phyloP scores from a whole-genome alignment of 1,139 yeast genomes.

The Suhomyces maxii region DNA sequence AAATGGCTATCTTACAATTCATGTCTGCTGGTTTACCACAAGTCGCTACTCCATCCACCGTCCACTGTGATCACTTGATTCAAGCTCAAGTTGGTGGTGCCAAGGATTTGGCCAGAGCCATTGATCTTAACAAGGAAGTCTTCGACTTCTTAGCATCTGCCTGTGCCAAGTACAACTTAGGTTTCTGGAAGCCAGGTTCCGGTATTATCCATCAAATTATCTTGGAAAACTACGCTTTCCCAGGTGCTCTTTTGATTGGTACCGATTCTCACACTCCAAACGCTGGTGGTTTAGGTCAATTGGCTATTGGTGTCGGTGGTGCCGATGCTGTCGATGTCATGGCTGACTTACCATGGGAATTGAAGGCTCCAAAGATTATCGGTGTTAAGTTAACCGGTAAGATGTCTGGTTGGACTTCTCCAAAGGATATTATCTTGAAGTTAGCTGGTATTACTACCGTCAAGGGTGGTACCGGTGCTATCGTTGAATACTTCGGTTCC shows the following conservation, averaged over 20 bases:
- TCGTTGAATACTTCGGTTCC: constrained; percentile 95
- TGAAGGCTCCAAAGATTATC: constrained; percentile 95
- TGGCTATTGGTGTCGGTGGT: constrained; percentile 99
- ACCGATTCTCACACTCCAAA: constrained; percentile 99
- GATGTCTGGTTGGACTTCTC: constrained; percentile 97
- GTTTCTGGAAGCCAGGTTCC: constrained; percentile 99
- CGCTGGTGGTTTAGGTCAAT: constrained; percentile 99
- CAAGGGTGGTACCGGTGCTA: constrained; percentile 98
- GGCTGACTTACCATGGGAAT: constrained; percentile 96
- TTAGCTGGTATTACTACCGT: constrained; percentile 97
- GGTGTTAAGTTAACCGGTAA: constrained; percentile 97
- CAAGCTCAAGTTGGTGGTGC: constrained; percentile 96
- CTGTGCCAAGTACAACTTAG: constrained; percentile 96
- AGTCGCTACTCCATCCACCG: constrained; percentile 96
- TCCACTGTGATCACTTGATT: constrained; percentile 98
- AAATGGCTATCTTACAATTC: constrained; percentile 98
- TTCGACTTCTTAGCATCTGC: constrained; percentile 92
- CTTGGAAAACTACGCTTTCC: constrained; percentile 96
- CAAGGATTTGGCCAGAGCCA: constrained; percentile 91
- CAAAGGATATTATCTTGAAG: constrained; percentile 94
- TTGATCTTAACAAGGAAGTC: constrained; percentile 92
- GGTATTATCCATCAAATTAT: constrained; percentile 99
- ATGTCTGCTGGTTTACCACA: constrained; percentile 95
- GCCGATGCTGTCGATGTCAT: constrained; percentile 99
- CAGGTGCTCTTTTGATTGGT: constrained; percentile 96